Conservation (phyloP, 192 early-diverging fungal genomes). For the Ambispora gerdemannii region DNA sequence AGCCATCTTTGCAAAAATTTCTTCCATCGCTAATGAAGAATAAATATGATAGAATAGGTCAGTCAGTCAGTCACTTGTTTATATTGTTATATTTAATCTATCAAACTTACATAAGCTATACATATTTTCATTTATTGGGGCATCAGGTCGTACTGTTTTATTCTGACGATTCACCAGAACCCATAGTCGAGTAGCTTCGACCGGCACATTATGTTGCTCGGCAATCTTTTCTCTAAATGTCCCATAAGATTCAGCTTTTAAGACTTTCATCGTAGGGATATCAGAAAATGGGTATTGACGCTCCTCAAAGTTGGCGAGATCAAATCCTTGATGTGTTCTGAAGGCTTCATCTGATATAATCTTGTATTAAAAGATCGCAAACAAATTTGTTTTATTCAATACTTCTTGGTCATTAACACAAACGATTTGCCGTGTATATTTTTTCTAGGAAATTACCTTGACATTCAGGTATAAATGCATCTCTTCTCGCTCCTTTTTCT, state of each 20-base stretch:
- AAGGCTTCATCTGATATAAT: slow-evolving; percentile 70
- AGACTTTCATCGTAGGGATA: slow-evolving; percentile 42
- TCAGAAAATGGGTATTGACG: slow-evolving; percentile 35
- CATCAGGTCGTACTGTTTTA: slow-evolving; percentile 83
- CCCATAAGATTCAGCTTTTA: slow-evolving; percentile 55
- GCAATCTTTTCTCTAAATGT: slow-evolving; percentile 55
- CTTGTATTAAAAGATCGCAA: too few relatives aligned
- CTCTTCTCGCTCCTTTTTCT: slow-evolving; percentile 68
- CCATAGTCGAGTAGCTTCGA: slow-evolving; percentile 77
- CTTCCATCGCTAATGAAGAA: slow-evolving; percentile 46
- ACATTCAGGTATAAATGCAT: slow-evolving; percentile 62
- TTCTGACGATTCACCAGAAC: slow-evolving; percentile 84
- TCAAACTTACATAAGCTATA: slow-evolving; percentile 40
- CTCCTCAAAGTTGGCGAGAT: slow-evolving; percentile 75
- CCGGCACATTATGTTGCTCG: slow-evolving; percentile 40
- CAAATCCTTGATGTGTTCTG: slow-evolving; percentile 75
- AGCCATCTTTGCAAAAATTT: slow-evolving; percentile 36
- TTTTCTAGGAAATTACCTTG: slow-evolving; percentile 41
- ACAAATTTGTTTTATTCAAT: too few relatives aligned
- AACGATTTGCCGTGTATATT: too few relatives aligned
- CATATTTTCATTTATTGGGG: slow-evolving; percentile 55
- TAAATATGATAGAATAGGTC: too few relatives aligned
- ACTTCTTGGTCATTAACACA: too few relatives aligned
- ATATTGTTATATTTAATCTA: slow-evolving; percentile 15
- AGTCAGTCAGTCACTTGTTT: slow-evolving; percentile 40